Percentiles rank a stretch among this genome's conserved stretches.
These are phyloP conservation scores for Panellus pusillus DNA, from an alignment of 768 basidiomycete species.

Conservation along the genomic window DNA sequence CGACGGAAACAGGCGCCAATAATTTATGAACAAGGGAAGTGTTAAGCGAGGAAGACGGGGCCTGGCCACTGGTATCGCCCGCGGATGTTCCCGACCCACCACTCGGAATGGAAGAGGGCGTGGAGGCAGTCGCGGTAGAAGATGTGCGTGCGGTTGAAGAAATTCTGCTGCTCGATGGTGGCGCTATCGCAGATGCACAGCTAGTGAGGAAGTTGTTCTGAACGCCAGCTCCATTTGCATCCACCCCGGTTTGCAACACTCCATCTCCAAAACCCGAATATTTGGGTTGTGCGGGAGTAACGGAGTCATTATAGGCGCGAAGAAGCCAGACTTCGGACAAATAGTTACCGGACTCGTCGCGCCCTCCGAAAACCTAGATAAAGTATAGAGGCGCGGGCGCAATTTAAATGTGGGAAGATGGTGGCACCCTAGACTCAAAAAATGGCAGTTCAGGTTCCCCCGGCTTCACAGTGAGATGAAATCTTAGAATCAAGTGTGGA, in stretches of 20 bases:
- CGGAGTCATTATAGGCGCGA: slow-evolving; percentile 63
- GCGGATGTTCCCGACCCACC: not conserved
- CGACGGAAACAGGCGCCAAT: slow-evolving; percentile 44
- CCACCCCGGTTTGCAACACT: slow-evolving; percentile 56
- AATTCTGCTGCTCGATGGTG: slow-evolving; percentile 23
- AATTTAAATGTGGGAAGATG: too few relatives aligned
- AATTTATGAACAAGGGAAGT: slow-evolving; percentile 48
- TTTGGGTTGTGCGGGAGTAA: slow-evolving; percentile 51
- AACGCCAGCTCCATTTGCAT: slow-evolving; percentile 71
- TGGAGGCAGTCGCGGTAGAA: slow-evolving; percentile 14
- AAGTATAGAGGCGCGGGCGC: slow-evolving; percentile 1
- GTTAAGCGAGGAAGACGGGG: slow-evolving; percentile 25
- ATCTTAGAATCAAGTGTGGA: too few relatives aligned
- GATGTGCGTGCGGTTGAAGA: slow-evolving; percentile 11
- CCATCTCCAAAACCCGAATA: slow-evolving; percentile 73
- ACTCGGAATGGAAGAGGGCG: slow-evolving; percentile 8
- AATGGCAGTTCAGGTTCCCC: too few relatives aligned
- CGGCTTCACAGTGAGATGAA: too few relatives aligned
- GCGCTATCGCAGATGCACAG: slow-evolving; percentile 50
- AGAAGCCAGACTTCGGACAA: slow-evolving; percentile 79
- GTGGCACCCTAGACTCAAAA: too few relatives aligned
- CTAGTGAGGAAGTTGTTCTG: slow-evolving; percentile 54
- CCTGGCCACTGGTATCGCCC: not conserved
- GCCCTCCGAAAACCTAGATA: slow-evolving; percentile 68
- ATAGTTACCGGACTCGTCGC: slow-evolving; percentile 63